Evolutionary conservation across 306 rosid species (phyloP).

Genomic region (Prunus mume): DNA sequence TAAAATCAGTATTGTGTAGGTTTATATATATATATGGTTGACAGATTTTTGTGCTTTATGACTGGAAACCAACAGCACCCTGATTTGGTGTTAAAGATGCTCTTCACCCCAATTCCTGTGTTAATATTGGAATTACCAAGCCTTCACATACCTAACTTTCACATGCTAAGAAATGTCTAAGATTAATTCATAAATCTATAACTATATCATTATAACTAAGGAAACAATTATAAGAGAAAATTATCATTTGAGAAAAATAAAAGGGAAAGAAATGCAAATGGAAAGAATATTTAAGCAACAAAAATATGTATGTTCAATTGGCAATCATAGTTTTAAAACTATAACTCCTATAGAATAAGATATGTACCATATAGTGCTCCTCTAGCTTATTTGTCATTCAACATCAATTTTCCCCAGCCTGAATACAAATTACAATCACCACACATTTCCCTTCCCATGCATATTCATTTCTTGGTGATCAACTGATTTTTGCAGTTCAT

Average conservation of each 20-base stretch:
- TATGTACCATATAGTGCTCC: not conserved
- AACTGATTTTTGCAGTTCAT: not conserved
- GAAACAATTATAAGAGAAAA: not conserved
- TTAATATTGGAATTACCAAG: not conserved
- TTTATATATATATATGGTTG: not conserved
- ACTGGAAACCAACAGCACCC: not conserved
- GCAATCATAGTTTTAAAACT: not conserved
- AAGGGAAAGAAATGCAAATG: not conserved
- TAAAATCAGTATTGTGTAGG: too few relatives aligned
- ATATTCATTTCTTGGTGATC: not conserved
- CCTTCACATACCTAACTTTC: not conserved
- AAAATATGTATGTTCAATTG: not conserved
- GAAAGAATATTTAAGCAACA: not conserved
- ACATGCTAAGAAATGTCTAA: not conserved
- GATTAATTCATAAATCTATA: not conserved
- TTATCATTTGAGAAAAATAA: not conserved
- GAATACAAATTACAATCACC: not conserved
- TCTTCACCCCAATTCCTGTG: not conserved
- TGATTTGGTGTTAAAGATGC: not conserved
- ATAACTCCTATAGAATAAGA: not conserved
- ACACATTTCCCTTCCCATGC: not conserved
- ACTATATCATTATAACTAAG: not conserved
- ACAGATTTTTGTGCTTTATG: not conserved
- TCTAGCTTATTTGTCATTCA: not conserved
- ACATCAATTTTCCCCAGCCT: not conserved